Evolutionary conservation across 1,284 basidiomycete genomes (phyloP), one percentile per base, ranked within the genome.

Genomic region (Pyrrhoderma lamaoense): DNA sequence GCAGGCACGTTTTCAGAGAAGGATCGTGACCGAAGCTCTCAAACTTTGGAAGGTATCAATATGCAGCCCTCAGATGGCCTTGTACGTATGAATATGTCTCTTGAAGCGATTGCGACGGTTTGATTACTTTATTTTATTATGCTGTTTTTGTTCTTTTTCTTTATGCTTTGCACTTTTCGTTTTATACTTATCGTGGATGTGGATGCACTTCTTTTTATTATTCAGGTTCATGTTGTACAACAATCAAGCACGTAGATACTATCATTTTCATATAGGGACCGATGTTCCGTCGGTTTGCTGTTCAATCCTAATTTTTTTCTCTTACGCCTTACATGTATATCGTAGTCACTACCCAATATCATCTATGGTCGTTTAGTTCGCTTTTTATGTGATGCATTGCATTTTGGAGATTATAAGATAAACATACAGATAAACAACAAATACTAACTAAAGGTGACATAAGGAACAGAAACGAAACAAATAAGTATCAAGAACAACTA

Each of bases 1-100:
- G 61, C 63, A 25, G 65, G 66, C 51, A 60, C 67, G 35, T 58
- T 66, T 3, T 56, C 63, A 38, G 63, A 63, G 35, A 66, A 65
- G 36, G 57, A 59, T 18, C 61, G 62, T 42, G 57, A 60, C 44
- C 62, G 63, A 40, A 64, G 62, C 54, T 60, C 68, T 46, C 61
- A 70, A 45, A 70, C 72, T 18, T 65, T 74, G 45, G 71, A 71
- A 35, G 16, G 38, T 22, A 40, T 7, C n/a, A 8, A 8, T 14
- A 16, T 40, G 38, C 38, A 5, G 69, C 68, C 38, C 74, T 73
- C 25, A 35, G 52, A 45, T 21, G 23, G 18, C 27, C 42, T 40
- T 19, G 13, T 43, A 35, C 23, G 45, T 23, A 8, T n/a, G 27
- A 22, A 21, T 31, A 44, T 36, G 21, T 42, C 25, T 16, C 35